A percentile compares a stretch with the other conserved stretches of the same genome.
These are phyloP conservation scores for Penicillium polonicum DNA, from an alignment of 2,329 filamentous ascomycete species.

Conservation along the genomic window DNA sequence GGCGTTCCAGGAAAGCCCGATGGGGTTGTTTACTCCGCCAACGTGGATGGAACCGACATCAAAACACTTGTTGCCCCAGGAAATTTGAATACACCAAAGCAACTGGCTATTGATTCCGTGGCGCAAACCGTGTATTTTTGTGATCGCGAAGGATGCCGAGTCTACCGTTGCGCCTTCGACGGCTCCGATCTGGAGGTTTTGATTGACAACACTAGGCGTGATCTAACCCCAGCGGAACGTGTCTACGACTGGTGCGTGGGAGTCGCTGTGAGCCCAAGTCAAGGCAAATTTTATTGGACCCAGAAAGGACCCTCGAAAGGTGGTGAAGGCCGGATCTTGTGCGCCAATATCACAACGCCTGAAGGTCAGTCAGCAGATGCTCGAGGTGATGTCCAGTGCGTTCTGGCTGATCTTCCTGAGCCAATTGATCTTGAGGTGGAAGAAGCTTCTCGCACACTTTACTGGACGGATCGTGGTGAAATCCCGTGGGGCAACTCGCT, in stretches of 20 bases:
- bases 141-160: slow-evolving; percentile 45
- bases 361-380: slow-evolving; percentile 31
- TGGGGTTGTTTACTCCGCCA: slow-evolving; percentile 46
- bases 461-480: slow-evolving; percentile 63
- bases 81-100: slow-evolving; percentile 51
- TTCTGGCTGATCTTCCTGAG: slow-evolving; percentile 52
- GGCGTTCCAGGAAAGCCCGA: slow-evolving; percentile 41
- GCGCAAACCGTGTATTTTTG: slow-evolving; percentile 40
- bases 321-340: slow-evolving; percentile 54
- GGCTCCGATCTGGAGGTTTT: slow-evolving; percentile 24
- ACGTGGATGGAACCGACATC: slow-evolving; percentile 51
- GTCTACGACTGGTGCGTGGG: slow-evolving; percentile 55
- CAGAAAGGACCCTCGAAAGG: slow-evolving; percentile 59
- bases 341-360: slow-evolving; percentile 47
- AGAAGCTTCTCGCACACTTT: slow-evolving; percentile 45
- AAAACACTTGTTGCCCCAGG: slow-evolving; percentile 46
- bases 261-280: slow-evolving; percentile 48
- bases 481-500: slow-evolving; percentile 55
- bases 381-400: slow-evolving; percentile 45
- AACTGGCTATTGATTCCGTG: slow-evolving; percentile 34
- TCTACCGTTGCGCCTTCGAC: slow-evolving; percentile 39
- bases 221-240: slow-evolving; percentile 31
- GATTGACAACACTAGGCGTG: slow-evolving; percentile 35
- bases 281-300: slow-evolving; percentile 58
- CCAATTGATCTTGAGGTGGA: slow-evolving; percentile 60